Percentiles rank a stretch among this genome's conserved stretches.
Conservation (phyloP, 148 eudicot species). For the Agrostemma githago region DNA sequence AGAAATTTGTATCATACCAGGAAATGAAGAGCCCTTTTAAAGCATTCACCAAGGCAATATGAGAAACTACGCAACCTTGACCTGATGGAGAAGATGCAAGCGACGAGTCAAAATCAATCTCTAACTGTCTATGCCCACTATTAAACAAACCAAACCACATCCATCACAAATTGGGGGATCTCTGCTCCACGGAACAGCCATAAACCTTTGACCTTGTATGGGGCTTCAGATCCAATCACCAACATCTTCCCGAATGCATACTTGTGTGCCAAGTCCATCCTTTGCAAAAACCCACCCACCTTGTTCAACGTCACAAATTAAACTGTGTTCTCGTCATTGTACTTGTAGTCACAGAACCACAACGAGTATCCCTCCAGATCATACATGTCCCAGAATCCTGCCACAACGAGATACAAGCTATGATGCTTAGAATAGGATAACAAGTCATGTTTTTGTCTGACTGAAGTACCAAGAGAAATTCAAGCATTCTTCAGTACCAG, state of each 20-base stretch:
- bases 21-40: constrained; percentile 1
- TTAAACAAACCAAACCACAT: too few relatives aligned
- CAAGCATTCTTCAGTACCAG: not conserved
- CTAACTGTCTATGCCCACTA: too few relatives aligned
- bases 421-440: too few relatives aligned
- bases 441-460: too few relatives aligned
- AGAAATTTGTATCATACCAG: not conserved
- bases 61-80: not conserved
- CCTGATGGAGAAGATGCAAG: not conserved
- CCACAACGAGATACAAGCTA: not conserved
- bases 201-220: constrained; percentile 42
- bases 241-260: constrained; percentile 50
- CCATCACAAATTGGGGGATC: constrained; percentile 42
- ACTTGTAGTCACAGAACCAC: constrained; percentile 47
- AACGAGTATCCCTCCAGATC: constrained; percentile 56
- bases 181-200: constrained; percentile 49
- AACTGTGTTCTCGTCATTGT: constrained; percentile 38
- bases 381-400: constrained; percentile 89
- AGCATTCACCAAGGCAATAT: constrained; percentile 1
- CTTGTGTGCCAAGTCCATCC: constrained; percentile 44
- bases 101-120: not conserved
- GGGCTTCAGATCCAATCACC: constrained; percentile 34
- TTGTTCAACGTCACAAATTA: constrained; percentile 41
- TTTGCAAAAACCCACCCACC: constrained; percentile 41
- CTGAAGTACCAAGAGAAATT: too few relatives aligned